Evolutionary conservation across 768 basidiomycete genomes (phyloP).

Genomic region (Xerocomus brunneocitrinus): DNA sequence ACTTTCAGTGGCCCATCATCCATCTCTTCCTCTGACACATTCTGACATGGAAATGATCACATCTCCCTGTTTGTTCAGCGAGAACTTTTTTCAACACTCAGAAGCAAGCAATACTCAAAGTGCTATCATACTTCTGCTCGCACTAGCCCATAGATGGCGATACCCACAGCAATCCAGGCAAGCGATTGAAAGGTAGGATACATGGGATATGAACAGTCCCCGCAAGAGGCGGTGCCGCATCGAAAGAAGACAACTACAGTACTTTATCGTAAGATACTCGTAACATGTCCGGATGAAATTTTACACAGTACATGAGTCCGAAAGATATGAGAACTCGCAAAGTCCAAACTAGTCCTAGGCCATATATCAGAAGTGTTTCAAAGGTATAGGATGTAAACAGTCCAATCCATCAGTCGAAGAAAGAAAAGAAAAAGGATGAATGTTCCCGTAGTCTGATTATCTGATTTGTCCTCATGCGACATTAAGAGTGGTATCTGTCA

Average conservation of each 20-base stretch:
- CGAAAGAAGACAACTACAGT: not conserved
- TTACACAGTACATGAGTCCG: not conserved
- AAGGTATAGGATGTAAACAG: not conserved
- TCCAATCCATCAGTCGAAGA: not conserved
- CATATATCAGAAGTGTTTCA: not conserved
- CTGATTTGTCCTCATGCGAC: not conserved
- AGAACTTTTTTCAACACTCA: no score
- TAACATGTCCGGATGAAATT: no score
- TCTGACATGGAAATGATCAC: no score
- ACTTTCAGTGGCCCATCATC: no score
- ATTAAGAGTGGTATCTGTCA: not conserved
- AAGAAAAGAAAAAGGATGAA: not conserved
- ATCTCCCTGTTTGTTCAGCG: no score
- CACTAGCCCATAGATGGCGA: no score
- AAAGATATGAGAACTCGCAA: not conserved
- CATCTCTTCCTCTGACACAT: no score
- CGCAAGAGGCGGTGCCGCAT: not conserved
- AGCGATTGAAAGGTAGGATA: not conserved
- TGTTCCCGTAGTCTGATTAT: no score
- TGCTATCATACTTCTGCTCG: no score
- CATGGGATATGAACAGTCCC: not conserved
- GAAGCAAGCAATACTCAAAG: no score
- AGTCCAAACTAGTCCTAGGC: not conserved
- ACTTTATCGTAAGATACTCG: not conserved
- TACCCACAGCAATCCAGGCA: not conserved